Conservation (phyloP, 2,329 filamentous ascomycete species). For the Volutella citrinella region DNA sequence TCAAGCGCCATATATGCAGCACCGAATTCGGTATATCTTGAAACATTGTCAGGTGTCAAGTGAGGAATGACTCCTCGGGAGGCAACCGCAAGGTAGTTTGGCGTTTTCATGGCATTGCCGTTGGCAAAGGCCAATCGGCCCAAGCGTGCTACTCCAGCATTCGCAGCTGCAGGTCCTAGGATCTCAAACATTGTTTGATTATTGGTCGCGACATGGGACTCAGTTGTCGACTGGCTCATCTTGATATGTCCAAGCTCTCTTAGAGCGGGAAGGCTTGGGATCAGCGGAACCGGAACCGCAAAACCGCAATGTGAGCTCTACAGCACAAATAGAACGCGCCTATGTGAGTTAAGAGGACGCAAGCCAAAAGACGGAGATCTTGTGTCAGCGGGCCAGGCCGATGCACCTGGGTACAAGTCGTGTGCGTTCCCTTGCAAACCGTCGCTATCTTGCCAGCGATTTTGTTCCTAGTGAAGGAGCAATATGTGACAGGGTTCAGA, state of each 20-base stretch:
- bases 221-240: conserved; percentile 24
- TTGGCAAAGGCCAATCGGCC: conserved; percentile 62
- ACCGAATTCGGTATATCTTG: conserved; percentile 59
- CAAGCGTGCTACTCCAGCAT: conserved; percentile 56
- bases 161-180: conserved; percentile 37
- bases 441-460: too few species aligned
- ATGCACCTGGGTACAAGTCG: too few species aligned
- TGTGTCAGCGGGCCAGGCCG: too few species aligned
- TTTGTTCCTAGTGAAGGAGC: too few species aligned
- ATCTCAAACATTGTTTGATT: conserved; percentile 41
- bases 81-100: conserved; percentile 74
- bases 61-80: conserved; percentile 87
- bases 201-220: conserved; percentile 16
- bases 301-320: too few species aligned
- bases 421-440: too few species aligned
- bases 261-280: too few species aligned
- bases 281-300: too few species aligned
- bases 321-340: neutral
- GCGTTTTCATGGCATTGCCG: conserved; percentile 71
- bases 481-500: too few species aligned
- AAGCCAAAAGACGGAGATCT: too few species aligned
- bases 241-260: conserved; percentile 18
- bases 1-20: conserved; percentile 82
- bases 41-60: conserved; percentile 79
- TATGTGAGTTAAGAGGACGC: too few species aligned